Conservation (phyloP, 2,329 filamentous ascomycete species). For the Venturia oleaginea region DNA sequence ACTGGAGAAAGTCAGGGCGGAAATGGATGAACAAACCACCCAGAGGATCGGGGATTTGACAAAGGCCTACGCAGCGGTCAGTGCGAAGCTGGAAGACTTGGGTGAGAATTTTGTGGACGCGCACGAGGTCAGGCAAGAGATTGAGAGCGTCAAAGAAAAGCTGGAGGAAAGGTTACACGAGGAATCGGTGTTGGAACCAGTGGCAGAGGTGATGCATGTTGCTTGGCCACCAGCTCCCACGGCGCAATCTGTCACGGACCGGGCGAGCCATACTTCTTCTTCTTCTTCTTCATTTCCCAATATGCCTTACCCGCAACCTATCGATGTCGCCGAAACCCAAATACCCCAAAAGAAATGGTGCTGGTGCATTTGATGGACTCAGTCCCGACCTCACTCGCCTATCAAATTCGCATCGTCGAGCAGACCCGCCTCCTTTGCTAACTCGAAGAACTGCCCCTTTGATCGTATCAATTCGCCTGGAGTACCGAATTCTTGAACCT, state of each 20-base stretch:
- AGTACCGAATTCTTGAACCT: slow-evolving; percentile 78
- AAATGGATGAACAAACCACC: not conserved
- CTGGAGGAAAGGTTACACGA: not conserved
- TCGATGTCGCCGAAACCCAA: not conserved
- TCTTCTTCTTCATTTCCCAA: no score
- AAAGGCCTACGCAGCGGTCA: not conserved
- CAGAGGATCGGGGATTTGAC: not conserved
- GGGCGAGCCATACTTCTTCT: no score
- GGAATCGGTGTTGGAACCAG: not conserved
- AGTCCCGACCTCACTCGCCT: not conserved
- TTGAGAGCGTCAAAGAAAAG: not conserved
- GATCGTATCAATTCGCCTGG: slow-evolving; percentile 62
- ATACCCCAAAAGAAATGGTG: not conserved
- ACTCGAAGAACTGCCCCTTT: slow-evolving; percentile 67
- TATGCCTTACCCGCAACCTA: not conserved
- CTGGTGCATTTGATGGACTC: not conserved
- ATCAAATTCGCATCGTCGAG: slow-evolving; percentile 31
- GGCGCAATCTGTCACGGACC: not conserved
- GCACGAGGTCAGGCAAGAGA: not conserved
- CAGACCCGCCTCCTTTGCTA: slow-evolving; percentile 77
- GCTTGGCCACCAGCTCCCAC: not conserved
- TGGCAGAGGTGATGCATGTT: not conserved
- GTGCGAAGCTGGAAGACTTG: not conserved
- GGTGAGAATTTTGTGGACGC: not conserved
- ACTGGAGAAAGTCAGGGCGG: not conserved